Percentiles rank a stretch among this genome's conserved stretches.
Evolutionary conservation across 2,329 filamentous ascomycete genomes (phyloP).

Genomic region (Exserohilum turcica): DNA sequence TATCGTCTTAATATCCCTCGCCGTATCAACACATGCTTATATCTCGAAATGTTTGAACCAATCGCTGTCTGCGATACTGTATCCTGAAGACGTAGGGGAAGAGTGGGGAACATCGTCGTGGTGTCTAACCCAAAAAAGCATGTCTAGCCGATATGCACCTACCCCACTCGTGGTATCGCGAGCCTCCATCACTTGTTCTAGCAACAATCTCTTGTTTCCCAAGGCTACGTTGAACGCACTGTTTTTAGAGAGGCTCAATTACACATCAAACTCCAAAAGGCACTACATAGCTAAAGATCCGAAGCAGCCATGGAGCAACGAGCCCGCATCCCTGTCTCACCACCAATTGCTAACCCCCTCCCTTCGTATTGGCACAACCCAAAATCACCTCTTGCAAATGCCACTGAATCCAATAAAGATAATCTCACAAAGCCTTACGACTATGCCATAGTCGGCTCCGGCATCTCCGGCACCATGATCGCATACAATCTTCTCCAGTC

Average conservation of each 20-base stretch:
- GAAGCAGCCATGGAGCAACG: constrained; percentile 34
- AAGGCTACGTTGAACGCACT: not conserved
- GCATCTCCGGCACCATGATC: constrained; percentile 48
- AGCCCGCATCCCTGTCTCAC: constrained; percentile 35
- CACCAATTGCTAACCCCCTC: constrained; percentile 42
- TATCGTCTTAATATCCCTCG: too few relatives aligned
- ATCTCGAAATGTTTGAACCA: too few relatives aligned
- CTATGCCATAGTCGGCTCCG: constrained; percentile 48
- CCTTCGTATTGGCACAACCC: constrained; percentile 52
- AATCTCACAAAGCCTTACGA: constrained; percentile 34
- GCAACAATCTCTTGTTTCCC: not conserved
- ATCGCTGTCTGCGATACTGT: not conserved
- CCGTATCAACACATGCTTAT: too few relatives aligned
- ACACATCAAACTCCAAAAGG: not conserved
- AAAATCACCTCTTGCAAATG: constrained; percentile 44
- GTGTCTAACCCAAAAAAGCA: constrained; percentile 10
- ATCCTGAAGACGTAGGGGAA: too few relatives aligned
- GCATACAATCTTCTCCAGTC: constrained; percentile 43
- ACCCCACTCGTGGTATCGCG: not conserved
- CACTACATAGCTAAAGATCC: not conserved
- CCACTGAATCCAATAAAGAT: constrained; percentile 34
- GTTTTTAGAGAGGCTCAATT: not conserved
- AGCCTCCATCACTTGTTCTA: not conserved
- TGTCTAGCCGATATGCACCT: constrained; percentile 8
- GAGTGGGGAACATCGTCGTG: not conserved